Conservation (phyloP, 176 grass and related monocot species). For the Stipa capillata region DNA sequence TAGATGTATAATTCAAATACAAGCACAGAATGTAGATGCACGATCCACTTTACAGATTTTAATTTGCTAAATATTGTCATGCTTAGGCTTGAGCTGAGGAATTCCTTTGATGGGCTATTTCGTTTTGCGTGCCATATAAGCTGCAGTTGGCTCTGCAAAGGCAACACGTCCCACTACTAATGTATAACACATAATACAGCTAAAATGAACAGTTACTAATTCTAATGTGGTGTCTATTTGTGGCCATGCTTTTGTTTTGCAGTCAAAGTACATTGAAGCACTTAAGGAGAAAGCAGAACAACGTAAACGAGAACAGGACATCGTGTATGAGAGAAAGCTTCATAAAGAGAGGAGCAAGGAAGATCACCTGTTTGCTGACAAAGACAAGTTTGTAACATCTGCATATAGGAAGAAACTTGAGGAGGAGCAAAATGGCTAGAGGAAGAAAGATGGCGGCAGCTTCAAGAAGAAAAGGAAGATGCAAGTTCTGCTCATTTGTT, state of each 20-base stretch:
- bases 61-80: not conserved
- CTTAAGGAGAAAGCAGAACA: slow-evolving; percentile 87
- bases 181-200: not conserved
- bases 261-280: slow-evolving; percentile 90
- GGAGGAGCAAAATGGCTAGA: slow-evolving; percentile 84
- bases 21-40: not conserved
- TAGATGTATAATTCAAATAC: not conserved
- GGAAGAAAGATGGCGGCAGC: slow-evolving; percentile 66
- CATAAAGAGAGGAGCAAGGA: slow-evolving; percentile 95
- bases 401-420: slow-evolving; percentile 93
- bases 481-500: slow-evolving; percentile 43
- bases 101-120: not conserved
- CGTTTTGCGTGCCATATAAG: not conserved
- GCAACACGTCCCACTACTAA: not conserved
- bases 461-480: slow-evolving; percentile 84
- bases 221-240: not conserved
- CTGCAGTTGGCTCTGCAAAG: not conserved
- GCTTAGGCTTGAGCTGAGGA: not conserved
- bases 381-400: slow-evolving; percentile 93
- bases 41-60: not conserved
- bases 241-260: slow-evolving; percentile 19
- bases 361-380: slow-evolving; percentile 72
- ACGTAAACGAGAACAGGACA: slow-evolving; percentile 83
- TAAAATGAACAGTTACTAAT: not conserved
- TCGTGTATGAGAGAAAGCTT: slow-evolving; percentile 89